A percentile compares a stretch with the other conserved stretches of the same genome.
These are phyloP conservation scores for Fistulifera pelliculosa DNA, from an alignment of 108 stramenopile genomes.

Conservation along the genomic window DNA sequence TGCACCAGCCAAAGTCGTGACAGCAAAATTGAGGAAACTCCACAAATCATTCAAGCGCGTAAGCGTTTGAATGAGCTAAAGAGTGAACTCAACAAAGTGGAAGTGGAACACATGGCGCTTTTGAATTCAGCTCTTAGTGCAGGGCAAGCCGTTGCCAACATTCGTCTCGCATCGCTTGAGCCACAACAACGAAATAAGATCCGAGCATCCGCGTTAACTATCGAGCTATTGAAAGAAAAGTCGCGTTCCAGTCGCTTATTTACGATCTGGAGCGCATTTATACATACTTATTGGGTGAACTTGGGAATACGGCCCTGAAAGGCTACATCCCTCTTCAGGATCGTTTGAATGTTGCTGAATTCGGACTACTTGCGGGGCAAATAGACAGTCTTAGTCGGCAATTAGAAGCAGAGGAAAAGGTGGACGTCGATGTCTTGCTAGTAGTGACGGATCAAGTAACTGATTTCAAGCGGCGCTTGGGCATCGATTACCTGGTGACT, in stretches of 20 bases:
- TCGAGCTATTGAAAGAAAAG: slow-evolving; percentile 53
- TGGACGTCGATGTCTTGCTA: slow-evolving; percentile 72
- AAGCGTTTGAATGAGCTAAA: slow-evolving; percentile 28
- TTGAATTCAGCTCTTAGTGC: slow-evolving; percentile 56
- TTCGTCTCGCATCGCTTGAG: slow-evolving; percentile 63
- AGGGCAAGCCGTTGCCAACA: slow-evolving; percentile 78
- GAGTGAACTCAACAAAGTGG: slow-evolving; percentile 34
- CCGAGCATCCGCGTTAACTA: slow-evolving; percentile 46
- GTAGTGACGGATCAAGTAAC: slow-evolving; percentile 72
- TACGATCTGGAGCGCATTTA: slow-evolving; percentile 90
- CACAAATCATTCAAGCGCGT: slow-evolving; percentile 52
- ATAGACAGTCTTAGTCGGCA: slow-evolving; percentile 63
- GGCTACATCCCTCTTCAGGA: slow-evolving; percentile 85
- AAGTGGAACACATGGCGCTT: slow-evolving; percentile 50
- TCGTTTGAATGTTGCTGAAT: slow-evolving; percentile 92
- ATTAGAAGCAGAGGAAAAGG: slow-evolving; percentile 34
- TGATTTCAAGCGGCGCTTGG: slow-evolving; percentile 88
- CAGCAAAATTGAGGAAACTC: slow-evolving; percentile 77
- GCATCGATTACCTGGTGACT: slow-evolving; percentile 84
- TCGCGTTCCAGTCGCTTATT: slow-evolving; percentile 65
- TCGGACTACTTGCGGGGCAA: slow-evolving; percentile 90
- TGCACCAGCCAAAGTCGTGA: slow-evolving; percentile 6
- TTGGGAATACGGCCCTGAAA: slow-evolving; percentile 63
- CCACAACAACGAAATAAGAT: slow-evolving; percentile 59
- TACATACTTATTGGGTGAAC: slow-evolving; percentile 80